Base-by-base conservation (phyloP, 2,329 filamentous ascomycete genomes). In the Chrysoporthe austroafricana region DNA sequence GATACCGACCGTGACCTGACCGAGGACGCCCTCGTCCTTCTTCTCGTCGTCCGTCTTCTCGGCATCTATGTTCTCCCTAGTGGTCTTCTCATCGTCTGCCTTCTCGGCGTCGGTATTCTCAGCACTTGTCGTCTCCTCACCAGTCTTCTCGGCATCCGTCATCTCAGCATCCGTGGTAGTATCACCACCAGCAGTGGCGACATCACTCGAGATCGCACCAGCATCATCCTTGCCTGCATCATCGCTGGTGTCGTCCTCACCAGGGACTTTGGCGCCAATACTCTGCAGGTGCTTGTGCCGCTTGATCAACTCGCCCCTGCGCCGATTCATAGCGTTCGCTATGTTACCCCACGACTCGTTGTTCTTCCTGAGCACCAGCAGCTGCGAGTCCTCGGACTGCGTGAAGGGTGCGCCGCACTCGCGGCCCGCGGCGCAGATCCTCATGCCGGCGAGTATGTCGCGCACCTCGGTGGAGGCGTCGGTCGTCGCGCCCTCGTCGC, bases 351-450 rank as follows among this genome's bases (percentile, higher is more conserved):
- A 71, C 0, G 69, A 52, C 57, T 71, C 62, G 52, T 9, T 11
- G 4, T 57, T 18, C 3, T 64, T 56, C 50, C 58, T 64, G 50
- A 64, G 52, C 50, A 57, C 46, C 21, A 72, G 64, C n/a, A 73
- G 59, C 18, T 68, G 66, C 11, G 70, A 69, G 26, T 73, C 72
- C 54, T 71, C 67, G 6, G 72, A 73, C 9, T 54, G 58, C n/a
- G 69, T 73, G 69, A 71, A 73, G 18, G 48, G 36, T 42, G 6
- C 2, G 13, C n/a, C 16, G 50, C 34, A 26, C 26, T 66, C 56
- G 18, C 18, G n/a, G 43, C 66, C 66, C 34, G 54, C 69, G 3
- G 66, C 66, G 16, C 62, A 61, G 58, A 69, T 68, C 66, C 62
- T 69, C 14, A 69, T 48, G 14, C 16, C 57, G 46, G 50, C 43